Base-by-base conservation (phyloP, 345 rosid species). In the Dipteronia sinensis region DNA sequence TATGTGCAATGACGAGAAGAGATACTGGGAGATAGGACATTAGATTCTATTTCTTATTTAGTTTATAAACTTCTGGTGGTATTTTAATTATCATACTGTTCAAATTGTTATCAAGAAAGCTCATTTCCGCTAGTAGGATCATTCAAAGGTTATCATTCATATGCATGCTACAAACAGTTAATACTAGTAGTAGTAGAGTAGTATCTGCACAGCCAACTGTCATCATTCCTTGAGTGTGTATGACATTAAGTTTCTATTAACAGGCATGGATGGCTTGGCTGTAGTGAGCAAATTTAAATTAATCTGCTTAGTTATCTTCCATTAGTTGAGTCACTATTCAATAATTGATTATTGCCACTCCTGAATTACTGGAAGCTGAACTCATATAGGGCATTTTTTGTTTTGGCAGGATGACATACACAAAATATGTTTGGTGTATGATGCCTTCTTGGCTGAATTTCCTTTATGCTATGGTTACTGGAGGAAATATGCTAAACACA, bases 391-490 rank as follows among this genome's bases (percentile, higher is more conserved):
- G 46, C 22, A 16, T 13, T 16, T 77, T 27, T 34, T 72, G 6
- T 76, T 27, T n/a, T 75, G 76, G 87, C 90, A 95, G 98, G 97
- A 90, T 81, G 90, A 89, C 56, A 22, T 82, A 65, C 86, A 86
- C 83, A 90, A 83, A 75, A 67, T 92, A 69, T 76, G 88, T 82
- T 75, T 90, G 79, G 92, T 90, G 49, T 95, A 93, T 81, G 91
- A 92, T 68, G 79, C 93, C 66, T 93, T 95, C 91, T 82, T 95
- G 85, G 81, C 89, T 22, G 87, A 87, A 83, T 93, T 88, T 80
- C 98, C 98, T 3, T 76, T 95, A 82, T 95, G 98, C 86, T 82
- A 88, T 83, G 97, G 93, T 76, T 95, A 89, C 82, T 95, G 98
- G 98, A 89, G 83, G 87, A 95, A 79, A 86, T 92, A 90, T 84